These are phyloP conservation scores for Lentinus brumalis DNA, from an alignment of 768 basidiomycete species.

Conservation along the genomic window DNA sequence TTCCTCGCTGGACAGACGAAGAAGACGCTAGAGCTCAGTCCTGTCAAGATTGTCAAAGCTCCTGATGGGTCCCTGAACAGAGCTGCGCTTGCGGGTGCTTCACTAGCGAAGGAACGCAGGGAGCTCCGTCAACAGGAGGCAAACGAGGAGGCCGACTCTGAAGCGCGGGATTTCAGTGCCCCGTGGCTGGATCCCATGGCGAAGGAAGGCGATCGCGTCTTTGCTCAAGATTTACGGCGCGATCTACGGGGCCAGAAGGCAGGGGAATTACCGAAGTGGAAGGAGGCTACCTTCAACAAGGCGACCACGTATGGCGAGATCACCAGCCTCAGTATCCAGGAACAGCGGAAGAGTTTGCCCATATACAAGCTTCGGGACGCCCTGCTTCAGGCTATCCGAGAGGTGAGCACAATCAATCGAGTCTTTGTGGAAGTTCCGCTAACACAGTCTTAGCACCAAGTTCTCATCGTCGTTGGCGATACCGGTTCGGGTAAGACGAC, in stretches of 20 bases:
- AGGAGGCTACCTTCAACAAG: conserved; percentile 90
- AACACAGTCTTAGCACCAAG: conserved; percentile 71
- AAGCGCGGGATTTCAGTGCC: conserved; percentile 91
- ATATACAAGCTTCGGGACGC: conserved; percentile 95
- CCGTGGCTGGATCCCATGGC: conserved; percentile 99
- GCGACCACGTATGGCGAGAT: conserved; percentile 95
- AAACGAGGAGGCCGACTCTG: conserved; percentile 92
- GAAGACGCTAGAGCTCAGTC: conserved; percentile 91
- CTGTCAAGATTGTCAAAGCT: conserved; percentile 97
- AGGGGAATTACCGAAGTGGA: conserved; percentile 86
- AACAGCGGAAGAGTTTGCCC: conserved; percentile 88
- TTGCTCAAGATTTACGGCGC: conserved; percentile 91
- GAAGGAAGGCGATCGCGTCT: conserved; percentile 78
- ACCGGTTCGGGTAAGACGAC: conserved; percentile 99
- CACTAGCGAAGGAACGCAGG: conserved; percentile 91
- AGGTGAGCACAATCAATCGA: conserved; percentile 56
- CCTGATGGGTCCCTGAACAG: conserved; percentile 97
- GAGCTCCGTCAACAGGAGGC: conserved; percentile 93
- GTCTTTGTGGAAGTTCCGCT: conserved; percentile 9
- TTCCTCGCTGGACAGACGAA: conserved; percentile 98
- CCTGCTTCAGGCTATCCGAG: conserved; percentile 84
- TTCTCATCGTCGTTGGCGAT: conserved; percentile 97
- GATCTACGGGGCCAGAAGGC: conserved; percentile 82
- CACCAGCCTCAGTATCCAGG: conserved; percentile 86
- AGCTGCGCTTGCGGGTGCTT: conserved; percentile 91